These are phyloP conservation scores for Tremellales sp. DNA, from an alignment of 1,284 basidiomycete species.

Conservation along the genomic window DNA sequence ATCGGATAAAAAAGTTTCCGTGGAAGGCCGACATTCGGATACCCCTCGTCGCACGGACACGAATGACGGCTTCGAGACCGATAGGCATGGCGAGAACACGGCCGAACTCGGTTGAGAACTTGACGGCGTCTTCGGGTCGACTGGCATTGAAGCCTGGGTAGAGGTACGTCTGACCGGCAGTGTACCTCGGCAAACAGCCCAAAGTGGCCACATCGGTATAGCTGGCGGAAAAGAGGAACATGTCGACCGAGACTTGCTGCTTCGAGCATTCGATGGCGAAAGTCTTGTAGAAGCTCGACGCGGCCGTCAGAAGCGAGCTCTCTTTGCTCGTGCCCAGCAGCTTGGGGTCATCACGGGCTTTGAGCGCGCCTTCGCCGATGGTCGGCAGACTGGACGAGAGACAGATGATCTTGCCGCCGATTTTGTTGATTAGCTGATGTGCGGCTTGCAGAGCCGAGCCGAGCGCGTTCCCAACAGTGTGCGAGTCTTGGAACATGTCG, in stretches of 20 bases:
- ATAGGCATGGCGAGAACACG: conserved; percentile 89
- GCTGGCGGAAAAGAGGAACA: conserved; percentile 92
- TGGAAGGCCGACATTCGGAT: conserved; percentile 97
- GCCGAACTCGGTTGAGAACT: conserved; percentile 96
- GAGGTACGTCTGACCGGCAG: conserved; percentile 96
- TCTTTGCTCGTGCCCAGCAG: conserved; percentile 93
- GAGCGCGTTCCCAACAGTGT: conserved; percentile 84
- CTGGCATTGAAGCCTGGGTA: conserved; percentile 97
- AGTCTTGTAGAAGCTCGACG: conserved; percentile 94
- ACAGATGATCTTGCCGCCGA: conserved; percentile 94
- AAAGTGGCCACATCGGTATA: conserved; percentile 92
- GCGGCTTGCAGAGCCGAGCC: conserved; percentile 96
- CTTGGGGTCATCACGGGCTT: conserved; percentile 95
- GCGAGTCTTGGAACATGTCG: conserved; percentile 96
- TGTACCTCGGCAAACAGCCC: conserved; percentile 86
- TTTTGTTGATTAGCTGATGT: conserved; percentile 87
- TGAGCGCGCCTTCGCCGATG: conserved; percentile 84
- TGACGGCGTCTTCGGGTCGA: conserved; percentile 89
- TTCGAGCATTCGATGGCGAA: conserved; percentile 98
- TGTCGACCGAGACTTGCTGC: conserved; percentile 95
- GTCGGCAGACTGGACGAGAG: conserved; percentile 83
- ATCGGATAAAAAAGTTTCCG: conserved; percentile 98
- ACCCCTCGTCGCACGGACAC: conserved; percentile 90
- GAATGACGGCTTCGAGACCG: conserved; percentile 95
- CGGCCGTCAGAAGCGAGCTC: conserved; percentile 79